Evolutionary conservation across 1,139 yeast species (phyloP).

Genomic region (Kodamaea fungicola): DNA sequence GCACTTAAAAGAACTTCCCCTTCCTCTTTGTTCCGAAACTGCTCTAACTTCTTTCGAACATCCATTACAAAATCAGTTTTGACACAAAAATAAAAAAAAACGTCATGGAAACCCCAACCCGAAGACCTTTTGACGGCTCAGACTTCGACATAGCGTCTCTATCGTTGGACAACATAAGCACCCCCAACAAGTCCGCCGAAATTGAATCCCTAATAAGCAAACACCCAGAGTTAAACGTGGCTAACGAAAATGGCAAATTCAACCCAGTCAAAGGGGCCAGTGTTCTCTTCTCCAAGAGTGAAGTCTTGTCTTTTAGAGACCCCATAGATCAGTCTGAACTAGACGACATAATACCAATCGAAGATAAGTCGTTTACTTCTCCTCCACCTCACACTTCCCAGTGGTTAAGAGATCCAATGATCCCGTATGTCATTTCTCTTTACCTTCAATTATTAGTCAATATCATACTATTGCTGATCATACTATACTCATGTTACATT

Average conservation of each 20-base stretch:
- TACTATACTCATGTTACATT: constrained; percentile 52
- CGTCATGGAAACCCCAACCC: constrained; percentile 6
- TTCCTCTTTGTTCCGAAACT: constrained; percentile 5
- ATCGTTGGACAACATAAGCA: constrained; percentile 6
- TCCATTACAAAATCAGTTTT: constrained; percentile 1
- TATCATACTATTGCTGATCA: constrained; percentile 50
- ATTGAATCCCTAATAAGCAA: constrained; percentile 18
- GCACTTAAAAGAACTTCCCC: background rate
- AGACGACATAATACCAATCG: background rate
- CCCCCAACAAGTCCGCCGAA: constrained; percentile 5
- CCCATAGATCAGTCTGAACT: background rate
- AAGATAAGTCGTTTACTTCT: background rate
- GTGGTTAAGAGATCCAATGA: constrained; percentile 30
- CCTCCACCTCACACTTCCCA: background rate
- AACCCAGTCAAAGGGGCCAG: constrained; percentile 43
- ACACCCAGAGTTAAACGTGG: constrained; percentile 34
- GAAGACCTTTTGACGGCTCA: constrained; percentile 1
- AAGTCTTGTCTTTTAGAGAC: background rate
- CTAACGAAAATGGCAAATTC: constrained; percentile 25
- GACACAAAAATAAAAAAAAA: background rate
- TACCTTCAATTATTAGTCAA: constrained; percentile 73
- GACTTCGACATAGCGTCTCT: constrained; percentile 5
- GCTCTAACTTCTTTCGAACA: constrained; percentile 2
- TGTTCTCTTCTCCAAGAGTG: constrained; percentile 41
- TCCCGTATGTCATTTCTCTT: constrained; percentile 66